A percentile compares a stretch with the other conserved stretches of the same genome.
Conservation (phyloP, 768 basidiomycete species). For the Termitomyces sp. region DNA sequence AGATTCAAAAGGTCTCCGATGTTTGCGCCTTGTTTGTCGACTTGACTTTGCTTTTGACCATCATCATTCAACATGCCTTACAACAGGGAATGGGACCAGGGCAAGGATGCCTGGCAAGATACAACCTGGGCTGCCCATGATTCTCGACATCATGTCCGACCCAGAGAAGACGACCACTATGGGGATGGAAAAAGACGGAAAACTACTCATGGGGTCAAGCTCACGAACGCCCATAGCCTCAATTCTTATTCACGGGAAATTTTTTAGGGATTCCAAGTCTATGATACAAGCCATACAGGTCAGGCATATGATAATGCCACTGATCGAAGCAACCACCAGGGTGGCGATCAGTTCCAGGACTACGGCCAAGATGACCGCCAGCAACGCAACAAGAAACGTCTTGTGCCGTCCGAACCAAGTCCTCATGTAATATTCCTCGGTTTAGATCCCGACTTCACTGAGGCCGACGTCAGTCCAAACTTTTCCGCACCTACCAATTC, state of each 20-base stretch:
- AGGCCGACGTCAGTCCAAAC: slow-evolving; percentile 78
- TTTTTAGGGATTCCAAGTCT: slow-evolving; percentile 36
- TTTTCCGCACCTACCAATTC: slow-evolving; percentile 27
- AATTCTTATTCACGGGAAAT: not conserved
- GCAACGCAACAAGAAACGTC: slow-evolving; percentile 64
- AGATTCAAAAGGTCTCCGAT: slow-evolving; percentile 18
- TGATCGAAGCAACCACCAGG: slow-evolving; percentile 26
- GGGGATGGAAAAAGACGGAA: slow-evolving; percentile 76
- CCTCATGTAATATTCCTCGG: slow-evolving; percentile 95
- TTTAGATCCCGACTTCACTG: slow-evolving; percentile 86
- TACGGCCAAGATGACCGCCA: slow-evolving; percentile 45
- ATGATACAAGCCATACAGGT: slow-evolving; percentile 39
- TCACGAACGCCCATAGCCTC: not conserved
- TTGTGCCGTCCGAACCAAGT: slow-evolving; percentile 80
- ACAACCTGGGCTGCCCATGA: slow-evolving; percentile 35
- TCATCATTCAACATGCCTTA: slow-evolving; percentile 51
- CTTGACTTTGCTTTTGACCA: slow-evolving; percentile 31
- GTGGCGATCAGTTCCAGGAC: slow-evolving; percentile 38
- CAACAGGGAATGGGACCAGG: slow-evolving; percentile 86
- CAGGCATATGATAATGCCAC: slow-evolving; percentile 42
- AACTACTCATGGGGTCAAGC: slow-evolving; percentile 57
- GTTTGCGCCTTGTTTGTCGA: slow-evolving; percentile 29
- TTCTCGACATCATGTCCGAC: slow-evolving; percentile 37
- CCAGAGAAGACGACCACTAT: slow-evolving; percentile 65
- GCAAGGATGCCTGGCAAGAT: slow-evolving; percentile 60